Base-by-base conservation (phyloP, 2,329 filamentous ascomycete species). In the Aspergillus sp. region DNA sequence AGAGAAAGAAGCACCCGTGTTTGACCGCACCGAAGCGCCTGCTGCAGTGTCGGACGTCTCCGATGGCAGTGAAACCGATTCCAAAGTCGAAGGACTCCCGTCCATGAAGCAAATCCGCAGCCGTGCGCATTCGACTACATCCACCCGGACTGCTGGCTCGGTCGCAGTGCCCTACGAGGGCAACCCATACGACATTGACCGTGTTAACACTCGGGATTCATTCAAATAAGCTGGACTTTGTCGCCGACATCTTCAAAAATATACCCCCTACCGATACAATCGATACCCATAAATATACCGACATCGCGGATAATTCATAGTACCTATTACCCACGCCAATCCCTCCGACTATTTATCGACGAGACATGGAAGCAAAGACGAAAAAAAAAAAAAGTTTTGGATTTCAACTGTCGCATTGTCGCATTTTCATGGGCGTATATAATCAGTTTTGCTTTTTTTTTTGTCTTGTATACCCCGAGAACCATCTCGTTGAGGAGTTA, bases 111-210 rank as follows among this genome's bases (percentile, higher is more conserved):
- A 58, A n/a, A 54, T 46, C 39, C 58, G 52, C 47, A 64, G 54
- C 43, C 47, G 43, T 27, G 47, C 52, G 34, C 52, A 53, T 19
- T 61, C 59, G 33, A 53, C 56, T 40, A 51, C 61, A 11, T 64
- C 59, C 4, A 58, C 52, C 39, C 54, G 54, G 31, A 59, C 56
- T 7, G 46, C 47, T 27, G 53, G 39, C 53, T 11, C 35, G 51
- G 33, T 53, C 49, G 32, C 40, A 44, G 53, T 50, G 29, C 52
- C 61, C n/a, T 72, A 72, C 37, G 68, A 72, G 11, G 67, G 61
- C 7, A 72, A 70, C 40, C 69, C 69, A 3, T 72, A 66, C 48
- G 67, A 69, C 45, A 62, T 72, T 45, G 69, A 72, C 42, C 61
- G 68, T 13, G 68, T 72, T 35, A 62, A 72, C 49, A 71, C 69